Percentiles rank a stretch among this genome's conserved stretches.
phyloP scores from a whole-genome alignment of 345 rosid genomes.

The Eucalyptus pauciflora region DNA sequence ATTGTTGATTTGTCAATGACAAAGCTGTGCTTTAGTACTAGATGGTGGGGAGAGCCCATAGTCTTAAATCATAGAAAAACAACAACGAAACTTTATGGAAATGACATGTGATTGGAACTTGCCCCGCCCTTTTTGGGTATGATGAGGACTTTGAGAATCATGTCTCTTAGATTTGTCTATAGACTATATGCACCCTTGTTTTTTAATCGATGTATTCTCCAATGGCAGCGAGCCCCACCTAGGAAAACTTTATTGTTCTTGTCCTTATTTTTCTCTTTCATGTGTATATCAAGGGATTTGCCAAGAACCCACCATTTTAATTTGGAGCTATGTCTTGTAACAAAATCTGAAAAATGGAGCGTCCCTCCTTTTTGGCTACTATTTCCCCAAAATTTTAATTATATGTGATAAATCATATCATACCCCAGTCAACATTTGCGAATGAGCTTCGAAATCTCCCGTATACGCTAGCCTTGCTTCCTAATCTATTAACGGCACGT shows the following conservation, averaged over 20 bases:
- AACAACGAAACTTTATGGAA: neutral
- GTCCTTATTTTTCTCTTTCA: neutral
- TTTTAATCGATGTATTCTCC: neutral
- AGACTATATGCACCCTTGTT: neutral
- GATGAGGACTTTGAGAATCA: slow-evolving; percentile 3
- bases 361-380: neutral
- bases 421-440: neutral
- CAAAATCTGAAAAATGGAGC: neutral
- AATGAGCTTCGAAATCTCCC: too few relatives aligned
- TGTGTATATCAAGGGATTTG: neutral
- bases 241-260: neutral
- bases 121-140: neutral
- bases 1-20: neutral
- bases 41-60: neutral
- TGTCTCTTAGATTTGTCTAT: neutral
- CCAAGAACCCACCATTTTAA: neutral
- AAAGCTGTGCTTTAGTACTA: neutral
- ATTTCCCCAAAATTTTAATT: neutral
- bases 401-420: neutral
- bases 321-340: neutral
- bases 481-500: too few relatives aligned
- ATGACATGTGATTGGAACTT: neutral
- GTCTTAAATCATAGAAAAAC: neutral
- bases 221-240: neutral
- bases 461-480: too few relatives aligned